phyloP scores from a whole-genome alignment of 352 stramenopile species.

The Globisporangium recalcitrans region DNA sequence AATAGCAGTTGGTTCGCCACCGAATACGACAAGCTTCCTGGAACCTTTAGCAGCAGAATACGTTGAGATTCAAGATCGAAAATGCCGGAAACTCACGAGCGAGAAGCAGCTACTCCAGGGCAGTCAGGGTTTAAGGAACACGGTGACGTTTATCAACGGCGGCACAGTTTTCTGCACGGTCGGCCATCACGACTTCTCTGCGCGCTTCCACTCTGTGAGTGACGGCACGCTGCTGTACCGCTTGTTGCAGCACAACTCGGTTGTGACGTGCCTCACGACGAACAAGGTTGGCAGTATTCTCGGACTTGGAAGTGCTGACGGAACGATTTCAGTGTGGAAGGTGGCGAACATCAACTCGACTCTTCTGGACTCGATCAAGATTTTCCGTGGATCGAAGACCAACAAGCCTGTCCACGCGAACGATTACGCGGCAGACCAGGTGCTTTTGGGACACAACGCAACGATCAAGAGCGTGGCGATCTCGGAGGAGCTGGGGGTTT shows the following conservation, averaged over 20 bases:
- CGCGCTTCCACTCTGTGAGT: conserved; percentile 62
- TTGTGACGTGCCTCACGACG: conserved; percentile 59
- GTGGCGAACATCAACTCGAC: conserved; percentile 58
- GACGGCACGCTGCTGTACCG: conserved; percentile 71
- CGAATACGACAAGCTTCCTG: conserved; percentile 1
- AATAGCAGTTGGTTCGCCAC: conserved; percentile 3
- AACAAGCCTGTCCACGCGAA: conserved; percentile 61
- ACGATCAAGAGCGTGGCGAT: conserved; percentile 57
- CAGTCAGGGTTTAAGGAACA: conserved; percentile 15
- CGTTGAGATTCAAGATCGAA: conserved; percentile 64
- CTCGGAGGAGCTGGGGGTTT: conserved; percentile 70
- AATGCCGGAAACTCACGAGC: conserved; percentile 48
- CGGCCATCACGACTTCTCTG: conserved; percentile 71
- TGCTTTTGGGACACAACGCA: conserved; percentile 63
- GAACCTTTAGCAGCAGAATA: conserved; percentile 30
- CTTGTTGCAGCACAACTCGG: conserved; percentile 61
- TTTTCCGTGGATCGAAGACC: conserved; percentile 56
- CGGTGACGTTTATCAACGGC: conserved; percentile 46
- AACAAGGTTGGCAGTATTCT: conserved; percentile 45
- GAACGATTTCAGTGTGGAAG: conserved; percentile 80
- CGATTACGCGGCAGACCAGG: conserved; percentile 73
- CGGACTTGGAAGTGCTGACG: conserved; percentile 53
- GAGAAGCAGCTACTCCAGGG: conserved; percentile 33
- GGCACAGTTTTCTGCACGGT: conserved; percentile 59
- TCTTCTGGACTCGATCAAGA: conserved; percentile 69